phyloP scores from a whole-genome alignment of 257 asterid genomes.

The Fraxinus cuspidata region DNA sequence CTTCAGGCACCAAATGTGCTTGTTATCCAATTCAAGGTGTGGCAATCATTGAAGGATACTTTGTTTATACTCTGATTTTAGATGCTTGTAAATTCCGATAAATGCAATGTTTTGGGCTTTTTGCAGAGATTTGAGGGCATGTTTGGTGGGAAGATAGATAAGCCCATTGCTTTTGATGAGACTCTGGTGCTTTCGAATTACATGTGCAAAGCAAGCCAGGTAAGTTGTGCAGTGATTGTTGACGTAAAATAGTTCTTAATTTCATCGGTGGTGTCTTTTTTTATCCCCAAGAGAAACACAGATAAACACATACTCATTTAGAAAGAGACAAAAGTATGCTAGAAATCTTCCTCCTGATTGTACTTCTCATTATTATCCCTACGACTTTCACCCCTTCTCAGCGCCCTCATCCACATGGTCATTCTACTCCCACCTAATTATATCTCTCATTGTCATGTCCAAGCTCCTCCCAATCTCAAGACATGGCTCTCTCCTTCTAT shows the following conservation, averaged over 20 bases:
- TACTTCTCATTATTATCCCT: not conserved
- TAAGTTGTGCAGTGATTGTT: conserved; percentile 29
- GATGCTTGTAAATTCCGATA: conserved; percentile 7
- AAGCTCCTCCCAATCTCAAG: not conserved
- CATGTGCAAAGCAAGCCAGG: conserved; percentile 88
- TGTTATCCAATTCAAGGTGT: conserved; percentile 93
- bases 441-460: not conserved
- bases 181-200: conserved; percentile 75
- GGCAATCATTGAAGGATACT: conserved; percentile 17
- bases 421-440: not conserved
- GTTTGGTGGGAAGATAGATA: conserved; percentile 87
- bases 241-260: conserved; percentile 2
- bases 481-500: not conserved
- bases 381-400: not conserved
- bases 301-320: not conserved
- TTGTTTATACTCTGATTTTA: conserved; percentile 18
- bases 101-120: conserved; percentile 18
- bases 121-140: conserved; percentile 87
- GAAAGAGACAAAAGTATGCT: not conserved
- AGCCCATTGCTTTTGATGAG: conserved; percentile 74
- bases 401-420: not conserved
- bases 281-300: not conserved
- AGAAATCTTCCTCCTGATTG: not conserved
- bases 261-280: not conserved
- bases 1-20: conserved; percentile 96